Base-by-base conservation (phyloP, 108 stramenopile genomes). In the Stephanodiscus triporus region DNA sequence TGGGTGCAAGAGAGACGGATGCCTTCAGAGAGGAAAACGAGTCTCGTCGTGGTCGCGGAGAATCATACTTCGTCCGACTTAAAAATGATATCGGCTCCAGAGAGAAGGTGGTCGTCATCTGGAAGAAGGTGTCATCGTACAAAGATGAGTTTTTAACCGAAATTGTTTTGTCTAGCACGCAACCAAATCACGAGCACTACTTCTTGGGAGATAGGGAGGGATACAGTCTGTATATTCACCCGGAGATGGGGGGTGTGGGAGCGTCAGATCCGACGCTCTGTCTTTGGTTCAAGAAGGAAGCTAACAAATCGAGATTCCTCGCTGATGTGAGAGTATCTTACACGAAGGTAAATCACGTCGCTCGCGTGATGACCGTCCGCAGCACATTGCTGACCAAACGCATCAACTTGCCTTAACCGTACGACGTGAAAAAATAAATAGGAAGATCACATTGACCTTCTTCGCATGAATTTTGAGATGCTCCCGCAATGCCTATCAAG, bases 61-160 rank as follows among this genome's bases (percentile, higher is more conserved):
- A 80, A 40, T 30, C 36, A 4, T 69, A 74, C 68, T 80, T 57
- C 38, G 62, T 70, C 20, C 67, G 79, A 68, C 63, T 74, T 9
- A 80, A 74, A 54, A 73, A 80, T 32, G 73, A 74, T 36, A 50
- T 74, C 22, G 68, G 73, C 19, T 80, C 78, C 2, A 81, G 73
- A 40, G 73, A 70, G 22, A 60, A 59, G 32, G 2, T 70, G 32
- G 68, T 81, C 1, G 68, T 66, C 23, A 14, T 81, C 49, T 81
- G 80, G 72, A 57, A 51, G 34, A 80, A 66, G 73, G 30, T 66
- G 0, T 48, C 65, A 16, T 48, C 68, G 11, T 45, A 66, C 8
- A 73, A 62, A 23, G 43, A 67, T 13, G 80, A 75, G 20, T 74
- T 81, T 29, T 69, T 81, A 13, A 74, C 73, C 8, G 80, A 75